Percentiles rank a stretch among this genome's conserved stretches.
These are phyloP conservation scores for Claviceps digitariae DNA, from an alignment of 2,329 filamentous ascomycete genomes.

Conservation along the genomic window DNA sequence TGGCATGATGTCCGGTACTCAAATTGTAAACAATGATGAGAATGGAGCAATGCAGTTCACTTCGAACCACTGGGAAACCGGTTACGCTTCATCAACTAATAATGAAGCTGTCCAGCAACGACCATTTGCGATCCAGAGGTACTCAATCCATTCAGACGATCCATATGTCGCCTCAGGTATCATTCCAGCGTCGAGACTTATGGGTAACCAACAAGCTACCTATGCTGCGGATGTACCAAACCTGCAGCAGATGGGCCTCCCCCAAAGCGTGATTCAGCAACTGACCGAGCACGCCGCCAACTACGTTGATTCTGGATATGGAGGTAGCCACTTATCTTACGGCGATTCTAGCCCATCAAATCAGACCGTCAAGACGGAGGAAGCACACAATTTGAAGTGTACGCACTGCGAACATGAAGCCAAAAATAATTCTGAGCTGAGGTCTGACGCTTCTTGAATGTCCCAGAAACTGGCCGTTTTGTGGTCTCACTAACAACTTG, in stretches of 20 bases:
- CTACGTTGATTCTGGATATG: conserved; percentile 33
- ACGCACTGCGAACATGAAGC: background rate
- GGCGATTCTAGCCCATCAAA: conserved; percentile 31
- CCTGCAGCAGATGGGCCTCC: background rate
- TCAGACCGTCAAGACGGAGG: conserved; percentile 18
- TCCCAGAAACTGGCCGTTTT: background rate
- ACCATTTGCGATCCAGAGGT: conserved; percentile 1
- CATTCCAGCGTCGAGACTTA: background rate
- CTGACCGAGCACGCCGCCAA: conserved; percentile 7
- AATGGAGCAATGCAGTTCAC: background rate
- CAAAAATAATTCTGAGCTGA: conserved; percentile 7
- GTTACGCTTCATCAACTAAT: background rate
- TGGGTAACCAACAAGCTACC: background rate
- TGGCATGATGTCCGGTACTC: background rate
- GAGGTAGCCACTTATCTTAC: conserved; percentile 23
- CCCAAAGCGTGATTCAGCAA: conserved; percentile 18
- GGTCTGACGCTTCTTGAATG: background rate
- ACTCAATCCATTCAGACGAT: conserved; percentile 1
- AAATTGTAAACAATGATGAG: background rate
- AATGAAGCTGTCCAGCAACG: background rate
- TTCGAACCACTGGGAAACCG: background rate
- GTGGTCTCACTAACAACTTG: background rate
- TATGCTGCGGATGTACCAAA: background rate
- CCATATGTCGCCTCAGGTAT: conserved; percentile 1
- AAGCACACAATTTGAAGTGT: background rate